These are phyloP conservation scores for Huntiella omanensis DNA, from an alignment of 2,329 filamentous ascomycete genomes.

Conservation along the genomic window DNA sequence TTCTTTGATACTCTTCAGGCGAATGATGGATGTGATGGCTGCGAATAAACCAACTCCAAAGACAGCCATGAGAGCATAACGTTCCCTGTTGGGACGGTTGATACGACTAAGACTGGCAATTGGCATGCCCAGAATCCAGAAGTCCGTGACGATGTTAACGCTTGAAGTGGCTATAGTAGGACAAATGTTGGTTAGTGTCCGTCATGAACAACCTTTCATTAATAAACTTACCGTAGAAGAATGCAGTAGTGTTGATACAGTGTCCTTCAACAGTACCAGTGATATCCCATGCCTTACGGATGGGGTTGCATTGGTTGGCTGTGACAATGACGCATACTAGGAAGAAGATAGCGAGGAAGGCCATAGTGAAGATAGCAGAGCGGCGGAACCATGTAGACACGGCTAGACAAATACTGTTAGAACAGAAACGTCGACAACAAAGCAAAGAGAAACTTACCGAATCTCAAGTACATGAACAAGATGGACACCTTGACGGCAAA, in stretches of 20 bases:
- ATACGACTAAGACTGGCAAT: constrained; percentile 25
- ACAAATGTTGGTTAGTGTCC: not conserved
- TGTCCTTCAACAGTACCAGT: constrained; percentile 16
- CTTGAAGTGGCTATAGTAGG: constrained; percentile 19
- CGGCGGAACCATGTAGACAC: constrained; percentile 11
- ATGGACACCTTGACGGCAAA: constrained; percentile 25
- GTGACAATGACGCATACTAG: constrained; percentile 22
- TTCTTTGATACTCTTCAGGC: constrained; percentile 22
- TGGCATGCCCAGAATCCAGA: constrained; percentile 26
- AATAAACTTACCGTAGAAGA: constrained; percentile 21
- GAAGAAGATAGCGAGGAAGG: constrained; percentile 22
- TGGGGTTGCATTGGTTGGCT: constrained; percentile 23
- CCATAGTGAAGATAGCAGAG: constrained; percentile 18
- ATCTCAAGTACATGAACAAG: constrained; percentile 26
- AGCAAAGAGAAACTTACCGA: constrained; percentile 17
- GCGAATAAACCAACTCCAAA: constrained; percentile 24
- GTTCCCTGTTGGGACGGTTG: constrained; percentile 28
- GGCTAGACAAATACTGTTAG: not conserved
- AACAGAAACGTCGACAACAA: not conserved
- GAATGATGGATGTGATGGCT: constrained; percentile 20
- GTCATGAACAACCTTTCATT: not conserved
- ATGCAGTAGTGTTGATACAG: constrained; percentile 24
- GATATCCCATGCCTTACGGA: constrained; percentile 25
- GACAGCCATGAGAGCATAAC: constrained; percentile 28
- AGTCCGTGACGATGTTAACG: constrained; percentile 28